phyloP scores from a whole-genome alignment of 2,329 filamentous ascomycete genomes.

The Aureobasidium melanogenum region DNA sequence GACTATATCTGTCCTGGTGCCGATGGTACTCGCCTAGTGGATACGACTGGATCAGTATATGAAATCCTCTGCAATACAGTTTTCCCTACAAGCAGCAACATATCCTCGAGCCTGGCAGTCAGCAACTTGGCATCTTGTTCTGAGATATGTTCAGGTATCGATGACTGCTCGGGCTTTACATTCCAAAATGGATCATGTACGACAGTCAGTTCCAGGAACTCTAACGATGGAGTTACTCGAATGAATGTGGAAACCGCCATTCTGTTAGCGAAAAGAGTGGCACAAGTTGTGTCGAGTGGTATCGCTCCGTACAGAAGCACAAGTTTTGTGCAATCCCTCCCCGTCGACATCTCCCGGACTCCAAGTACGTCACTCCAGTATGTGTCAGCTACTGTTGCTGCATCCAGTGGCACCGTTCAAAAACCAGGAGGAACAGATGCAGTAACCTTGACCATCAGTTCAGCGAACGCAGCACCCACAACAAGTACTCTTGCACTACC shows the following conservation, averaged over 20 bases:
- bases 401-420: too few relatives aligned
- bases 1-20: conserved; percentile 20
- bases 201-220: background rate
- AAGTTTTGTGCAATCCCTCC: background rate
- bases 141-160: background rate
- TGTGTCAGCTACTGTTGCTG: background rate
- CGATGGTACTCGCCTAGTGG: conserved; percentile 17
- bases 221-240: background rate
- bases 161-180: background rate
- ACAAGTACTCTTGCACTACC: background rate
- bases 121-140: background rate
- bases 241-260: background rate
- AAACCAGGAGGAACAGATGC: background rate
- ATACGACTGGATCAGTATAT: conserved; percentile 19
- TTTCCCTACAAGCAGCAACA: conserved; percentile 16
- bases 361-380: background rate
- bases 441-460: background rate
- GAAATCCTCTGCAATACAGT: conserved; percentile 21
- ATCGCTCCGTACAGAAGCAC: background rate
- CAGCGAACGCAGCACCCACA: background rate
- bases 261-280: background rate
- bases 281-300: background rate
- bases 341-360: background rate
- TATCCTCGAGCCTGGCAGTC: background rate
- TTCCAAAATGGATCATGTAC: conserved; percentile 1